Percentiles rank a stretch among this genome's conserved stretches.
These are phyloP conservation scores for Cicer judaicum DNA, from an alignment of 306 rosid genomes.

Conservation along the genomic window DNA sequence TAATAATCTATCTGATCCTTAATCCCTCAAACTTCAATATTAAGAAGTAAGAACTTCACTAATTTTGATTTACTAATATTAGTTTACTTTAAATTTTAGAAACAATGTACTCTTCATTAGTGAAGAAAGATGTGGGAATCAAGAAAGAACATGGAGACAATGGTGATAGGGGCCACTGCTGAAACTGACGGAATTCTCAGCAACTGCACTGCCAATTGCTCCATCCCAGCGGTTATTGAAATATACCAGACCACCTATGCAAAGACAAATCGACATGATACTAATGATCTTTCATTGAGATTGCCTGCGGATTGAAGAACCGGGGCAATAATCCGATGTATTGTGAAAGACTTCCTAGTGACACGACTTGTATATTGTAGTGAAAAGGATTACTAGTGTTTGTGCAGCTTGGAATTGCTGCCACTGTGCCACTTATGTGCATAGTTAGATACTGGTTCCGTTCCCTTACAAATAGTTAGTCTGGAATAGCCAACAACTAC, in stretches of 20 bases:
- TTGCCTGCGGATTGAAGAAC: conserved; percentile 33
- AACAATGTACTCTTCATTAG: conserved; percentile 50
- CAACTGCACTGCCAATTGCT: conserved; percentile 51
- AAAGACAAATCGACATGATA: conserved; percentile 45
- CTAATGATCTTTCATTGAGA: conserved; percentile 48
- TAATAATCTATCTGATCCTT: conserved; percentile 1
- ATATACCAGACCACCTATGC: conserved; percentile 39
- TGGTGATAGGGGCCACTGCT: conserved; percentile 35
- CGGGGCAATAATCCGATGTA: conserved; percentile 30
- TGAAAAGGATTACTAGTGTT: conserved; percentile 17
- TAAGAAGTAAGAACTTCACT: conserved; percentile 2
- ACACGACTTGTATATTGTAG: conserved; percentile 23
- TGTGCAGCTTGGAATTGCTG: conserved; percentile 30
- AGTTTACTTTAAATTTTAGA: conserved; percentile 49
- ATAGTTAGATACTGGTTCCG: conserved; percentile 15
- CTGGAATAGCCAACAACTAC: conserved; percentile 6
- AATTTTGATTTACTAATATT: conserved; percentile 25
- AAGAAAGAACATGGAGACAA: conserved; percentile 43
- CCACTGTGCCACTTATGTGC: conserved; percentile 16
- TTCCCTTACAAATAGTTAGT: conserved; percentile 37
- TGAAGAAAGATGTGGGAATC: conserved; percentile 46
- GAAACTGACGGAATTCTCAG: conserved; percentile 45
- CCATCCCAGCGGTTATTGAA: conserved; percentile 40
- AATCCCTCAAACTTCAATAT: conserved; percentile 40
- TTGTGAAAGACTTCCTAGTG: conserved; percentile 3